Evolutionary conservation across 2,329 filamentous ascomycete species (phyloP), one percentile per base, ranked within the genome.

Genomic region (Xylaria polymorpha): DNA sequence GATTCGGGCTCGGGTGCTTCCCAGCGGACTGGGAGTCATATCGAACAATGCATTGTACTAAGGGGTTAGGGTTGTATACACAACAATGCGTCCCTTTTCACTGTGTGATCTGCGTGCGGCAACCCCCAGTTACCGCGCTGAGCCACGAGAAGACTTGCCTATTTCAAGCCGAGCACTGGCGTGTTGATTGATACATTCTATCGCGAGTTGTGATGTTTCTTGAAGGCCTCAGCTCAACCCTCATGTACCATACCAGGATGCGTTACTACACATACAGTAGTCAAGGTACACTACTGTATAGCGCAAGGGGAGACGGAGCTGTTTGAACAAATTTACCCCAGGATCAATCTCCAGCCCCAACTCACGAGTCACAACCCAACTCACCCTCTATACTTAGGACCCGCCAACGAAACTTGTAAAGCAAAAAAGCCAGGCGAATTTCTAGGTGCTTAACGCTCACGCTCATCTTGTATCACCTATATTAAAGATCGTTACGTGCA

Each of bases 1-100:
- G 63, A 64, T 69, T 69, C 56, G 63, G 63, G 56, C 59, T 22
- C 48, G 63, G 59, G 66, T 67, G 62, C 67, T 64, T 71, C 67
- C 66, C 67, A 59, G 62, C 48, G 59, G 63, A 50, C 66, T 69
- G 64, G 67, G 60, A 64, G 63, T 66, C 60, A 53, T 68, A 60
- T 69, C 60, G 35, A 64, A 41, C 60, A 56, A 66, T 66, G 63
- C 51, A 61, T 63, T 51, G 68, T 53, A 35, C 55, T 68, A 66
- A 66, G 62, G 57, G 66, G 32, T 62, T 57, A 60, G 62, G 51
- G 63, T 63, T 58, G 58, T 61, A 59, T 18, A 46, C 25, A 29
- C 25, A 15, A 29, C n/a, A 61, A 55, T n/a, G 46, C 58, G n/a
- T 61, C 51, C 15, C 32, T 14, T 20, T 37, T 56, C 35, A 37